phyloP scores from a whole-genome alignment of 257 asterid species.

The Orobanche coerulescens region DNA sequence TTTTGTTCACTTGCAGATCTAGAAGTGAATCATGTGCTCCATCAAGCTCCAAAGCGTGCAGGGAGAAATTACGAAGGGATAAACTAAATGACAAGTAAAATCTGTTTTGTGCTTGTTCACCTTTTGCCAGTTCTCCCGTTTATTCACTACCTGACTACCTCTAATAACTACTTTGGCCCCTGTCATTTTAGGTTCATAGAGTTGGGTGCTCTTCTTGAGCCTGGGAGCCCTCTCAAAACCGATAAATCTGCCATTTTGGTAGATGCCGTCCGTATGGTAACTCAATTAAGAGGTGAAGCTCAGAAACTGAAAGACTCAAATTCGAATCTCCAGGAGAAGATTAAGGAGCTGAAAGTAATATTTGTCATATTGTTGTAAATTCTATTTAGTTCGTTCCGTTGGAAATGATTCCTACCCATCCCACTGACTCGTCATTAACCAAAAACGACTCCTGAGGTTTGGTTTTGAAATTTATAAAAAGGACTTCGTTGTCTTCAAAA shows the following conservation, averaged over 20 bases:
- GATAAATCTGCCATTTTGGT: conserved; percentile 82
- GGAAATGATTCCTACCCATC: neutral
- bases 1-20: conserved; percentile 31
- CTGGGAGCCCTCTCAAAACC: conserved; percentile 85
- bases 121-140: conserved; percentile 3
- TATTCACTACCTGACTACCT: conserved; percentile 17
- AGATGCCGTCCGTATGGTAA: conserved; percentile 82
- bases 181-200: conserved; percentile 58
- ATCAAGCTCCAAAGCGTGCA: conserved; percentile 84
- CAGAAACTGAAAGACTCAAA: conserved; percentile 82
- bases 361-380: neutral
- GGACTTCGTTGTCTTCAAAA: too few relatives aligned
- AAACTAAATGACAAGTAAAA: conserved; percentile 77
- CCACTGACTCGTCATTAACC: neutral
- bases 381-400: neutral
- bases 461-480: too few relatives aligned
- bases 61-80: conserved; percentile 88
- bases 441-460: too few relatives aligned
- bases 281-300: conserved; percentile 74
- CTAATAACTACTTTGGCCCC: conserved; percentile 17
- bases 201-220: conserved; percentile 79
- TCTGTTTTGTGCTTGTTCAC: conserved; percentile 17
- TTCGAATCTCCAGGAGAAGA: conserved; percentile 64
- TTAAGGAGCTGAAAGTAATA: conserved; percentile 81
- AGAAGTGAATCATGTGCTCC: conserved; percentile 58